Percentiles rank a stretch among this genome's conserved stretches.
phyloP scores from a whole-genome alignment of 805 yeast genomes.

The Metschnikowia proteae region DNA sequence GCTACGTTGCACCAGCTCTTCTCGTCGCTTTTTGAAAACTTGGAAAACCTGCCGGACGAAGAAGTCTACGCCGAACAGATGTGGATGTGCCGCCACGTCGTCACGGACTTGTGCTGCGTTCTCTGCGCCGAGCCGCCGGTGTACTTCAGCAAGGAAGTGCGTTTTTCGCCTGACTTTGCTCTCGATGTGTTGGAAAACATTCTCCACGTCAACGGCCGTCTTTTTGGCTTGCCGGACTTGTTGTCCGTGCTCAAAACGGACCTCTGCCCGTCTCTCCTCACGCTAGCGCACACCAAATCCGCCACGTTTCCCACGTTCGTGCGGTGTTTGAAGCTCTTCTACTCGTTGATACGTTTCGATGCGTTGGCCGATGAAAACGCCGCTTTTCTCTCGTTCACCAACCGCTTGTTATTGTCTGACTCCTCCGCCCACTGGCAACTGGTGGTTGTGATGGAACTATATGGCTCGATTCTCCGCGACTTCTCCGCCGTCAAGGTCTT shows the following conservation, averaged over 20 bases:
- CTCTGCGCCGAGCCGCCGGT: conserved; percentile 53
- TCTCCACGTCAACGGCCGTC: conserved; percentile 54
- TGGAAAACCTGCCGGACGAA: background rate
- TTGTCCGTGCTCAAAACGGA: conserved; percentile 61
- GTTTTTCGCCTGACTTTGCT: conserved; percentile 58
- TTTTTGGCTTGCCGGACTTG: conserved; percentile 55
- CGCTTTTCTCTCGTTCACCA: conserved; percentile 69
- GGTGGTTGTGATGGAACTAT: conserved; percentile 69
- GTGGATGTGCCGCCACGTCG: conserved; percentile 62
- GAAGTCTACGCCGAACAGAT: background rate
- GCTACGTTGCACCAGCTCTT: conserved; percentile 89
- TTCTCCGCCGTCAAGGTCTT: conserved; percentile 48
- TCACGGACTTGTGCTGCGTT: conserved; percentile 68
- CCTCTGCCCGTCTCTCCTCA: conserved; percentile 70
- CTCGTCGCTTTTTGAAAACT: conserved; percentile 71
- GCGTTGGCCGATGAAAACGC: conserved; percentile 74
- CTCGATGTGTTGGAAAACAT: conserved; percentile 82
- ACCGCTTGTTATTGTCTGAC: conserved; percentile 45
- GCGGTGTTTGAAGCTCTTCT: conserved; percentile 70
- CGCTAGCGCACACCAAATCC: conserved; percentile 51
- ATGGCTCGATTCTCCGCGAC: conserved; percentile 56
- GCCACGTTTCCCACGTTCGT: conserved; percentile 66
- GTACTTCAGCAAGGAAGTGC: conserved; percentile 47
- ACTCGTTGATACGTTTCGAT: conserved; percentile 53
- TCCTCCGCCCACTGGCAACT: conserved; percentile 57